A percentile compares a stretch with the other conserved stretches of the same genome.
Conservation (phyloP, 1,139 yeast genomes). For the Groenewaldozyma auringiensis region DNA sequence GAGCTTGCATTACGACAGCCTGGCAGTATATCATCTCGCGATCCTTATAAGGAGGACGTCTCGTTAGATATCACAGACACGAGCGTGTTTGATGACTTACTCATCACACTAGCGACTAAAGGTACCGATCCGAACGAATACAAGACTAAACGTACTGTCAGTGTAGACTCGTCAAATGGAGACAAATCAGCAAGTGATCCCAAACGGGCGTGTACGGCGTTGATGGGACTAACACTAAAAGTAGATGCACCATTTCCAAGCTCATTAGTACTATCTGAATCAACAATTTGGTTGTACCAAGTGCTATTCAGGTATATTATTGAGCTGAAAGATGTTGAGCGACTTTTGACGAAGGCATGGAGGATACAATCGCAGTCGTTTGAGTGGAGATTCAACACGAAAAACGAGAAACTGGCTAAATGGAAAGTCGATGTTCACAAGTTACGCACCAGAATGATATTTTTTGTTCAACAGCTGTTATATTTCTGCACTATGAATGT, state of each 20-base stretch:
- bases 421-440: constrained; percentile 55
- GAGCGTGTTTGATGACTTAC: constrained; percentile 48
- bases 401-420: constrained; percentile 37
- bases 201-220: constrained; percentile 26
- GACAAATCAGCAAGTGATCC: constrained; percentile 6
- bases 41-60: constrained; percentile 34
- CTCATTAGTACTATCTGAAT: constrained; percentile 62
- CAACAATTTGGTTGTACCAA: constrained; percentile 72
- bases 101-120: constrained; percentile 54
- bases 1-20: constrained; percentile 37
- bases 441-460: constrained; percentile 55
- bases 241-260: constrained; percentile 78
- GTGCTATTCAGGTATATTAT: constrained; percentile 66
- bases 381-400: constrained; percentile 54
- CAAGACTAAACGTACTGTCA: constrained; percentile 7
- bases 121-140: constrained; percentile 46
- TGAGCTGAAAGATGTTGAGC: constrained; percentile 54
- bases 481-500: constrained; percentile 55
- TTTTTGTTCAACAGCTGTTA: constrained; percentile 49
- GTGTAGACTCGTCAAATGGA: background rate
- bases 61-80: constrained; percentile 25
- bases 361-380: constrained; percentile 56
- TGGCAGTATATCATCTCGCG: constrained; percentile 34
- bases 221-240: constrained; percentile 58
- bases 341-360: constrained; percentile 63